Conservation (phyloP, 305 asterid species). For the Rubia peregrina region DNA sequence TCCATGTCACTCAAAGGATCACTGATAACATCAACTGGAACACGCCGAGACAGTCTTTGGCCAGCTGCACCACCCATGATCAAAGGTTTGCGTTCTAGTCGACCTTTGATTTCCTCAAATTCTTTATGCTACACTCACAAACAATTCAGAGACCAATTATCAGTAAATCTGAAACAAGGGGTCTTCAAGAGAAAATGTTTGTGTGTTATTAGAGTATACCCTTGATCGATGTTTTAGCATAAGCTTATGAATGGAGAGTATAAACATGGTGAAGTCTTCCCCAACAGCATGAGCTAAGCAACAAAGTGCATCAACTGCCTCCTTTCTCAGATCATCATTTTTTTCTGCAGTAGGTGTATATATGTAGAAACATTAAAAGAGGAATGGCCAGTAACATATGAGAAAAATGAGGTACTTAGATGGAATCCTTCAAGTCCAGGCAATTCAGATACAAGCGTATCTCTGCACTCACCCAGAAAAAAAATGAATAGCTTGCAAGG, state of each 20-base stretch:
- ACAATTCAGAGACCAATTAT: slow-evolving; percentile 7
- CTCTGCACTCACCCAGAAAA: background rate
- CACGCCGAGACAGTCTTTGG: slow-evolving; percentile 56
- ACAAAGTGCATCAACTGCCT: slow-evolving; percentile 89
- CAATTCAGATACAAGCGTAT: background rate
- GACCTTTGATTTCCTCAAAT: slow-evolving; percentile 81
- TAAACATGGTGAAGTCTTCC: slow-evolving; percentile 88
- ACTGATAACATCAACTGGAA: slow-evolving; percentile 81
- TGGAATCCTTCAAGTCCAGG: background rate
- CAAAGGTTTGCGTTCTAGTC: slow-evolving; percentile 68
- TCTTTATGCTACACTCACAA: slow-evolving; percentile 67
- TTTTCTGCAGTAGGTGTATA: slow-evolving; percentile 42
- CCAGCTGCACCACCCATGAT: slow-evolving; percentile 53
- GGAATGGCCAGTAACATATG: background rate
- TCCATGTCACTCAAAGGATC: slow-evolving; percentile 89
- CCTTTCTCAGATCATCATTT: slow-evolving; percentile 84
- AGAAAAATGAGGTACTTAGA: background rate
- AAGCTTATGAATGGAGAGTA: slow-evolving; percentile 85
- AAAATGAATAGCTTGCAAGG: background rate
- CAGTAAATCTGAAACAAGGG: slow-evolving; percentile 16
- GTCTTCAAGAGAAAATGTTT: background rate
- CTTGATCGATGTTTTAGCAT: slow-evolving; percentile 72
- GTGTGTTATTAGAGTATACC: slow-evolving; percentile 32
- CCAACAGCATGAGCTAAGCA: slow-evolving; percentile 97
- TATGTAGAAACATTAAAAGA: background rate